Evolutionary conservation across 768 basidiomycete genomes (phyloP).

Genomic region (Termitomyces bulborhizus): DNA sequence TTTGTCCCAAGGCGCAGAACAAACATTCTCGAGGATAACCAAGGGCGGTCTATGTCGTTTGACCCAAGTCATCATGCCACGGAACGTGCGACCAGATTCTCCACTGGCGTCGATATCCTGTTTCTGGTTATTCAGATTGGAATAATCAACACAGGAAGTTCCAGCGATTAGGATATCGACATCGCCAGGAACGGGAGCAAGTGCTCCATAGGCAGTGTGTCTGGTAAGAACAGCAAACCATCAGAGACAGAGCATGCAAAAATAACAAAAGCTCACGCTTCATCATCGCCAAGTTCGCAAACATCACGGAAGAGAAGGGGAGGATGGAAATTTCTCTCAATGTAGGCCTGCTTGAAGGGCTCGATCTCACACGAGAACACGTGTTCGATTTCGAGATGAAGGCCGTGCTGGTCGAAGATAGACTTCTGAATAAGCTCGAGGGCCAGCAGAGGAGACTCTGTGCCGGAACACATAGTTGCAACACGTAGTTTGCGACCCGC

Average conservation of each 20-base stretch:
- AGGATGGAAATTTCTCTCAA: conserved; percentile 92
- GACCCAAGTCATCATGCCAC: conserved; percentile 94
- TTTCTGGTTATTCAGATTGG: conserved; percentile 90
- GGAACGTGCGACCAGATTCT: conserved; percentile 90
- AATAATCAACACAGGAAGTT: conserved; percentile 96
- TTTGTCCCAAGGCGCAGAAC: conserved; percentile 77
- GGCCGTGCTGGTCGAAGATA: conserved; percentile 58
- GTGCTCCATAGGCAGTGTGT: conserved; percentile 87
- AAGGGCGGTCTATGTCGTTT: conserved; percentile 78
- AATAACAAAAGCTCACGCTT: conserved; percentile 53
- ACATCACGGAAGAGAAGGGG: conserved; percentile 92
- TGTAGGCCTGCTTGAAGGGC: conserved; percentile 96
- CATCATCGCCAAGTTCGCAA: conserved; percentile 72
- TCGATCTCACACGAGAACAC: conserved; percentile 97
- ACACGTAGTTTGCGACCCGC: conserved; percentile 82
- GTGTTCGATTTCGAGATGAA: conserved; percentile 74
- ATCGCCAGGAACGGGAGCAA: conserved; percentile 81
- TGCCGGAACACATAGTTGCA: conserved; percentile 97
- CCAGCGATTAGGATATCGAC: conserved; percentile 90
- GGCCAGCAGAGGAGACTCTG: conserved; percentile 90
- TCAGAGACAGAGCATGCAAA: not conserved
- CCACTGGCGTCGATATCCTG: conserved; percentile 86
- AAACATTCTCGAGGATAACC: conserved; percentile 95
- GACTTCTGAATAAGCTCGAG: conserved; percentile 78
- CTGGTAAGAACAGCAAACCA: conserved; percentile 31